Conservation (phyloP, 106 monocot species). For the Alisma plantagoaquatica region DNA sequence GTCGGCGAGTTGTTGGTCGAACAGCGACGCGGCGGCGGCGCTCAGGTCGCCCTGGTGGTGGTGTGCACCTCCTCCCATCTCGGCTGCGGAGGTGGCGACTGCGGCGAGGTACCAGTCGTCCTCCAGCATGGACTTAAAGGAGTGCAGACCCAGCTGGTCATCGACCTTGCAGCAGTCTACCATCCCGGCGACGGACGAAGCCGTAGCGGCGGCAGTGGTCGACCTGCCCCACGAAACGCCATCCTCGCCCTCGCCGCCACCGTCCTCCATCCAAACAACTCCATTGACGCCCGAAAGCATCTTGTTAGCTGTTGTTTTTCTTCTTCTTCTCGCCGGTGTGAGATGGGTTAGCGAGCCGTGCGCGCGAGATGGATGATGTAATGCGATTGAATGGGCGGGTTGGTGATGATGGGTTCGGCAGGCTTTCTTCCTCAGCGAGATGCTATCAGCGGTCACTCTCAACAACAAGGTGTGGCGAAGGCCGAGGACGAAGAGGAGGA, state of each 20-base stretch:
- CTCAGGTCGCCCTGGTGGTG: too few species aligned
- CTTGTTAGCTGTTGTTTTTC: too few species aligned
- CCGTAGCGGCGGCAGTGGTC: background rate
- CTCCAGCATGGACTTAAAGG: slow-evolving; percentile 60
- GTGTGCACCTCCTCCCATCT: too few species aligned
- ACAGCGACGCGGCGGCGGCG: too few species aligned
- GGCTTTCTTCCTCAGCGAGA: too few species aligned
- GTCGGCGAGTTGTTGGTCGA: too few species aligned
- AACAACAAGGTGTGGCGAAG: too few species aligned
- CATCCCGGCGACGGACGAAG: background rate
- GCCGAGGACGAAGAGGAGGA: too few species aligned
- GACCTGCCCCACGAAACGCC: slow-evolving; percentile 14
- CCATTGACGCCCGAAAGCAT: slow-evolving; percentile 34
- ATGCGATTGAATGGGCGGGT: background rate
- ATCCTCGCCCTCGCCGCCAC: slow-evolving; percentile 7
- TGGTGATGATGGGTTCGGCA: too few species aligned
- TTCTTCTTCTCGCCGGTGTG: too few species aligned
- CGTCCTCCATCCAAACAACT: slow-evolving; percentile 30
- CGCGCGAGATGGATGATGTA: background rate
- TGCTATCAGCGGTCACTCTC: background rate
- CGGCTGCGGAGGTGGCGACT: slow-evolving; percentile 3
- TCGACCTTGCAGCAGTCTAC: slow-evolving; percentile 25
- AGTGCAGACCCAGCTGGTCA: slow-evolving; percentile 23
- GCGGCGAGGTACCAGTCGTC: slow-evolving; percentile 35
- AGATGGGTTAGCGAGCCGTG: too few species aligned